phyloP scores from a whole-genome alignment of 306 rosid genomes.

The Cicer judaicum region DNA sequence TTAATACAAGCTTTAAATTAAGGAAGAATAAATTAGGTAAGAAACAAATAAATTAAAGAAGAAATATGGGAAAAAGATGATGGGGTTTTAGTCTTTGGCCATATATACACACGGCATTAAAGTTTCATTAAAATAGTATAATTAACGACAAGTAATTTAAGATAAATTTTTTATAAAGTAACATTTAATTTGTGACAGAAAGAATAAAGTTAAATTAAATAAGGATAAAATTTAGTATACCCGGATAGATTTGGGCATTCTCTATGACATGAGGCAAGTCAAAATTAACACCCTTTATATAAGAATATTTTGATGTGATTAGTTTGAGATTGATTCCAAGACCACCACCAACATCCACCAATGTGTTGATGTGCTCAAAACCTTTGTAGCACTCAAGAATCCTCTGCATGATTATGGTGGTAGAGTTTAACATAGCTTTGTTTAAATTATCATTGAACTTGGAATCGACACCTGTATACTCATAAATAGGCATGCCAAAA shows the following conservation, averaged over 20 bases:
- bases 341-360: slow-evolving; percentile 81
- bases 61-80: no score
- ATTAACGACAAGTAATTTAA: no score
- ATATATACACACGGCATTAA: no score
- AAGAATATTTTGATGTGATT: slow-evolving; percentile 58
- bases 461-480: slow-evolving; percentile 47
- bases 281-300: slow-evolving; percentile 49
- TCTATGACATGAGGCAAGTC: slow-evolving; percentile 61
- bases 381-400: slow-evolving; percentile 55
- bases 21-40: no score
- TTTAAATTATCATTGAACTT: slow-evolving; percentile 57
- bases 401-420: slow-evolving; percentile 41
- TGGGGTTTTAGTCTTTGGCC: no score
- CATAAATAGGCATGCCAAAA: slow-evolving; percentile 49
- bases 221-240: slow-evolving; percentile 29
- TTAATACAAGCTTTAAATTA: no score
- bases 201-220: neutral
- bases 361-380: slow-evolving; percentile 45
- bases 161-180: no score
- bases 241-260: slow-evolving; percentile 54
- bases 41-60: no score
- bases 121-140: no score
- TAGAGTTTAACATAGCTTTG: slow-evolving; percentile 49
- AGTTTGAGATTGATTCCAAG: slow-evolving; percentile 54
- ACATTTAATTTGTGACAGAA: no score